Evolutionary conservation across 2,329 filamentous ascomycete genomes (phyloP).

Genomic region (Stemphylium lycopersici): DNA sequence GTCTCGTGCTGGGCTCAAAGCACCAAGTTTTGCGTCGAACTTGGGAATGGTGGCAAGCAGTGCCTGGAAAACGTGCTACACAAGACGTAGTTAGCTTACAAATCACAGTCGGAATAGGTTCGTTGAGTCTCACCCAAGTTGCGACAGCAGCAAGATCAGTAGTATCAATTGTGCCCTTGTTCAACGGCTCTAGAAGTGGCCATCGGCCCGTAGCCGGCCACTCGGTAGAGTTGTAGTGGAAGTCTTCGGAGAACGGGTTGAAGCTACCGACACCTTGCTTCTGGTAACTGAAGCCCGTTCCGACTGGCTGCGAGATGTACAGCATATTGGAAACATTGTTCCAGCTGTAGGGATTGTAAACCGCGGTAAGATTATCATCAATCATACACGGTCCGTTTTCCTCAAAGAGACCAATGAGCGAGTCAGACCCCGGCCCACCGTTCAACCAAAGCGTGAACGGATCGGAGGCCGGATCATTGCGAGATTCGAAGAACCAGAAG

Average conservation of each 20-base stretch:
- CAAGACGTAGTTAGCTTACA: not conserved
- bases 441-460: constrained; percentile 61
- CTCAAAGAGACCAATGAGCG: constrained; percentile 62
- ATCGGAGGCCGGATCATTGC: constrained; percentile 54
- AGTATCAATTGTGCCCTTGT: constrained; percentile 59
- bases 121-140: constrained; percentile 41
- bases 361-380: constrained; percentile 25
- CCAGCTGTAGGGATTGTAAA: constrained; percentile 65
- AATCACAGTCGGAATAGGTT: not conserved
- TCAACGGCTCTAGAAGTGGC: constrained; percentile 51
- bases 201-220: constrained; percentile 55
- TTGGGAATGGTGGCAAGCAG: constrained; percentile 30
- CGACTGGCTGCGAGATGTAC: constrained; percentile 67
- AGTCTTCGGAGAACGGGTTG: constrained; percentile 52
- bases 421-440: constrained; percentile 59
- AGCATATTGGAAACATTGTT: constrained; percentile 65
- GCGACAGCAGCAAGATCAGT: constrained; percentile 62
- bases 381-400: constrained; percentile 32
- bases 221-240: constrained; percentile 52
- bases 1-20: constrained; percentile 42
- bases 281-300: constrained; percentile 60
- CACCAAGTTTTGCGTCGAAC: constrained; percentile 44
- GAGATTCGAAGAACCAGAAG: constrained; percentile 60
- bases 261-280: constrained; percentile 26
- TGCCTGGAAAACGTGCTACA: constrained; percentile 31